Base-by-base conservation (phyloP, 306 rosid genomes). In the Malus orientalis region DNA sequence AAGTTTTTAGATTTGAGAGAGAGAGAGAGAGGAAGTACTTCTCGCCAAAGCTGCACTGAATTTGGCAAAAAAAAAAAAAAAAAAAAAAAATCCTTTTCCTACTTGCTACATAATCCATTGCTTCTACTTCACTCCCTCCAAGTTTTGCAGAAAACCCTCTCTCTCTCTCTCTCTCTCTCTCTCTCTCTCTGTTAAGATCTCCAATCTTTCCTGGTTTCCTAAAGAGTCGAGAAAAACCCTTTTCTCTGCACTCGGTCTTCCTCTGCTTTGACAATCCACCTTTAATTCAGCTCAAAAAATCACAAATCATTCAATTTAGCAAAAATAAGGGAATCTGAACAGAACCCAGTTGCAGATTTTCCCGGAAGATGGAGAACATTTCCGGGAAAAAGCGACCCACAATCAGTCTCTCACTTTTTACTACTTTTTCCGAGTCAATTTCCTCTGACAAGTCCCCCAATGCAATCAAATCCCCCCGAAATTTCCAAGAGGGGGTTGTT, bases 401-500 rank as follows among this genome's bases (percentile, higher is more conserved):
- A 16, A 77, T 84, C 45, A 81, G 77, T 11, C 71, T 86, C 42
- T 82, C 93, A 29, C 86, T 84, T 20, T 78, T 86, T 71, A 72
- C 86, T 6, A 70, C 87, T 32, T 76, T 88, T 11, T 86, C 88
- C 3, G 83, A 82, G 61, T 85, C 88, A 2, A 64, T 84, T 74
- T 84, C 83, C 38, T 57, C 71, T 16, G 86, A 80, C 4, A 82
- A 68, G 73, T 18, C 62, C 22, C 27, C 70, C 1, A 69, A 54
- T 73, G 68, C 84, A 6, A 70, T 54, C 44, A 90, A 85, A 66
- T 77, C 90, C 30, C 82, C 88, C 1, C 71, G 86, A 62, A 85
- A 81, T 76, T 91, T 87, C 66, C 87, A 84, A 53, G 78, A 66
- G 40, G 92, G 87, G 2, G 87, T 90, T 12, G 96, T 91, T 42